Percentiles rank a stretch among this genome's conserved stretches.
These are phyloP conservation scores for Medicago arabica DNA, from an alignment of 306 rosid species.

Conservation along the genomic window DNA sequence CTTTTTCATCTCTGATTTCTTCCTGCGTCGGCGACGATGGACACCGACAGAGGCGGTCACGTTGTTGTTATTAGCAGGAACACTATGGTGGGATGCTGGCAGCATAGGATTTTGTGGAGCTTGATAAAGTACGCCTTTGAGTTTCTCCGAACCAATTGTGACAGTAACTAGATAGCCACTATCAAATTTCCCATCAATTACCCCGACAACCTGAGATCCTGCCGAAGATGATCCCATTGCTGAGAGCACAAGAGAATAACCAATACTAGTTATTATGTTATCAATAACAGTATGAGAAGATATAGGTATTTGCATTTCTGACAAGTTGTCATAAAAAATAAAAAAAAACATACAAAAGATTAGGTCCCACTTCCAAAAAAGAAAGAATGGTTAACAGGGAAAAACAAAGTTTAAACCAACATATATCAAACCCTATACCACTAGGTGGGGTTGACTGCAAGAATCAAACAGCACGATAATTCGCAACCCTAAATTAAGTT, in stretches of 20 bases:
- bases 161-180: slow-evolving; percentile 91
- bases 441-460: neutral
- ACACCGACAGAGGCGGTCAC: slow-evolving; percentile 49
- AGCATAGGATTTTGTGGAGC: slow-evolving; percentile 48
- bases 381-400: neutral
- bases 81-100: slow-evolving; percentile 38
- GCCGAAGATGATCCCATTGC: slow-evolving; percentile 46
- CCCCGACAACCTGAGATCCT: slow-evolving; percentile 62
- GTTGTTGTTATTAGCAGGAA: slow-evolving; percentile 39
- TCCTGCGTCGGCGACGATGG: slow-evolving; percentile 79
- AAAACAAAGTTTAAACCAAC: neutral
- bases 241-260: slow-evolving; percentile 36
- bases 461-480: too few species aligned
- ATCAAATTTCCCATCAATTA: slow-evolving; percentile 92
- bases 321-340: too few species aligned
- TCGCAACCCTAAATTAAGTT: neutral
- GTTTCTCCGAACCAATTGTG: slow-evolving; percentile 72
- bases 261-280: neutral
- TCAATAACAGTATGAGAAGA: neutral
- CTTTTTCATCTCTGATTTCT: slow-evolving; percentile 81
- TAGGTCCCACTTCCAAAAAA: neutral
- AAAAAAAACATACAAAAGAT: neutral
- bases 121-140: slow-evolving; percentile 83
- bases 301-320: neutral
- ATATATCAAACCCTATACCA: neutral